phyloP scores from a whole-genome alignment of 306 rosid species.

The Fragaria vesca region DNA sequence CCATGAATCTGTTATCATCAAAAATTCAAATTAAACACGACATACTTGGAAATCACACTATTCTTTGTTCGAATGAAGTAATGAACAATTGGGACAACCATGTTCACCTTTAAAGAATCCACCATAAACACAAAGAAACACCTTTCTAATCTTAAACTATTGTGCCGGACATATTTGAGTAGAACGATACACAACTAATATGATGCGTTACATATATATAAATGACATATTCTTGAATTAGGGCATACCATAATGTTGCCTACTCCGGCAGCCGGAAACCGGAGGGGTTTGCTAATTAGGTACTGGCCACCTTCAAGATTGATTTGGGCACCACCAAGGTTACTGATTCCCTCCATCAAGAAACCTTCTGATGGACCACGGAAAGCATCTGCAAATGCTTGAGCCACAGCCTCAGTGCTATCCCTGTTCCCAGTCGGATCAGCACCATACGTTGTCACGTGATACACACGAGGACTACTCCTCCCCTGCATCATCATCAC shows the following conservation, averaged over 20 bases:
- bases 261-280: constrained; percentile 50
- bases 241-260: constrained; percentile 80
- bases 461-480: constrained; percentile 42
- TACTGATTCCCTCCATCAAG: constrained; percentile 56
- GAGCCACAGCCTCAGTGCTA: constrained; percentile 64
- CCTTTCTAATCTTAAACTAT: not conserved
- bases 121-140: not conserved
- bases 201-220: not conserved
- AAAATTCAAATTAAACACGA: constrained; percentile 5
- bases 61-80: not conserved
- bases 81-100: not conserved
- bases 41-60: not conserved
- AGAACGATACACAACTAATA: no score
- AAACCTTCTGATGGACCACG: constrained; percentile 33
- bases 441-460: constrained; percentile 72
- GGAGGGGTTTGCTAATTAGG: constrained; percentile 54
- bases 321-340: constrained; percentile 77
- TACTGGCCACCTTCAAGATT: constrained; percentile 81
- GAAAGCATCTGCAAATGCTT: constrained; percentile 63
- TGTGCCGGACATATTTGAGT: not conserved
- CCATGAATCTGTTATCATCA: constrained; percentile 67
- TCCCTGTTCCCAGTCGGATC: constrained; percentile 78
- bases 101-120: not conserved
- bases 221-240: no score
- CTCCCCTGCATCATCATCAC: constrained; percentile 41